phyloP scores from a whole-genome alignment of 371 early-diverging fungal species.

The Fennellomyces sp. region DNA sequence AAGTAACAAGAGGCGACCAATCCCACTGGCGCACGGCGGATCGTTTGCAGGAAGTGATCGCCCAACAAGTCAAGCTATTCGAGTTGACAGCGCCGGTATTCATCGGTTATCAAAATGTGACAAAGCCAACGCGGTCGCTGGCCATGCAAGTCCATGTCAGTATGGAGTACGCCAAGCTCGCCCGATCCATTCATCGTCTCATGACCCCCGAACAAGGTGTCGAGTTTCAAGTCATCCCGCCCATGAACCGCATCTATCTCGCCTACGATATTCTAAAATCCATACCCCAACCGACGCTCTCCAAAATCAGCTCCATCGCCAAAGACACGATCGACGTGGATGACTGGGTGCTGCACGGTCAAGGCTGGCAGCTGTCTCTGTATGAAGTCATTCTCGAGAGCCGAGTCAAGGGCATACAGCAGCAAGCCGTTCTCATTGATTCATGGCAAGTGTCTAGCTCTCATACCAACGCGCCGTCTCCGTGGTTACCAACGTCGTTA shows the following conservation, averaged over 20 bases:
- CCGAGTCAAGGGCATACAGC: constrained; percentile 11
- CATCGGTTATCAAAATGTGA: constrained; percentile 1
- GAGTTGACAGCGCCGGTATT: constrained; percentile 6
- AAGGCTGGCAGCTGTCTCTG: constrained; percentile 16
- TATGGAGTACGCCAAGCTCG: not conserved
- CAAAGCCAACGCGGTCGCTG: not conserved
- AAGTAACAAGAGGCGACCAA: constrained; percentile 11
- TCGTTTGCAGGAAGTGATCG: constrained; percentile 1
- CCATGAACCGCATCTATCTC: constrained; percentile 12
- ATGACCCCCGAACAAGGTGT: constrained; percentile 7
- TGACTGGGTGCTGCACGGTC: not conserved
- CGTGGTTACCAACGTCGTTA: not conserved
- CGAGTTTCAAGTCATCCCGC: not conserved
- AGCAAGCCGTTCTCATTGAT: not conserved
- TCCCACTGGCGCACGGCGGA: constrained; percentile 9
- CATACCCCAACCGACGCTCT: not conserved
- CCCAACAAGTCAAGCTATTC: constrained; percentile 1
- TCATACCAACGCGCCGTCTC: not conserved
- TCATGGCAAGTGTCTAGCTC: not conserved
- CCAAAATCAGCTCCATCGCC: constrained; percentile 2
- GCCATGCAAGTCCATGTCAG: not conserved
- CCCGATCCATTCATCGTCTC: constrained; percentile 6
- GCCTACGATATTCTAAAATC: constrained; percentile 20
- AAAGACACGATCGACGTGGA: constrained; percentile 8
- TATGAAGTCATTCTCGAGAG: constrained; percentile 24